Evolutionary conservation across 1,284 basidiomycete genomes (phyloP).

Genomic region (Meira miltonrushii): DNA sequence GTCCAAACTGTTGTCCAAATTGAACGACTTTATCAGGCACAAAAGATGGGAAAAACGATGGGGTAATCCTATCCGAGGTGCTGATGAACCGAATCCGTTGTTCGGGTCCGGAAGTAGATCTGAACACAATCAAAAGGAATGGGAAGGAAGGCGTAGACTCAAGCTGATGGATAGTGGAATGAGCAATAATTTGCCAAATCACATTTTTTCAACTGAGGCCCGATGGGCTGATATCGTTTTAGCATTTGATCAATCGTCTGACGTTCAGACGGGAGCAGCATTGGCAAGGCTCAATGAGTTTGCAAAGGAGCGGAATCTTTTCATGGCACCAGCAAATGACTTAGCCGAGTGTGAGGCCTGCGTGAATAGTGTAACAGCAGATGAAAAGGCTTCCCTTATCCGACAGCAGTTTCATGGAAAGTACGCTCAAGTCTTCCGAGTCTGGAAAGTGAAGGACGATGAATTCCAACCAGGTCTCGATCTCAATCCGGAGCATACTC

Average conservation of each 20-base stretch:
- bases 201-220: slow-evolving; percentile 32
- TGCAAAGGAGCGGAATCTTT: slow-evolving; percentile 31
- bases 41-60: slow-evolving; percentile 45
- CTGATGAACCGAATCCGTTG: slow-evolving; percentile 48
- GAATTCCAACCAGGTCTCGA: neutral
- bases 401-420: slow-evolving; percentile 21
- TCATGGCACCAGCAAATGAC: slow-evolving; percentile 9
- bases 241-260: slow-evolving; percentile 48
- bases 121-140: slow-evolving; percentile 1
- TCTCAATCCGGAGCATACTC: neutral
- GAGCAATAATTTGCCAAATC: slow-evolving; percentile 50
- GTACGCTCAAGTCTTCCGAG: slow-evolving; percentile 26
- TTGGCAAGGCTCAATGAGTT: slow-evolving; percentile 41
- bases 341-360: too few relatives aligned
- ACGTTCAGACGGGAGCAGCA: slow-evolving; percentile 44
- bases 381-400: slow-evolving; percentile 1
- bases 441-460: slow-evolving; percentile 13
- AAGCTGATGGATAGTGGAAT: slow-evolving; percentile 47
- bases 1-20: slow-evolving; percentile 28
- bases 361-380: neutral
- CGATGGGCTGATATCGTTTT: slow-evolving; percentile 42
- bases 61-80: slow-evolving; percentile 50
- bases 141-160: slow-evolving; percentile 32
- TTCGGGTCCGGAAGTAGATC: slow-evolving; percentile 20
- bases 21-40: slow-evolving; percentile 44